Evolutionary conservation across 257 asterid species (phyloP).

Genomic region (Verbena officinalis): DNA sequence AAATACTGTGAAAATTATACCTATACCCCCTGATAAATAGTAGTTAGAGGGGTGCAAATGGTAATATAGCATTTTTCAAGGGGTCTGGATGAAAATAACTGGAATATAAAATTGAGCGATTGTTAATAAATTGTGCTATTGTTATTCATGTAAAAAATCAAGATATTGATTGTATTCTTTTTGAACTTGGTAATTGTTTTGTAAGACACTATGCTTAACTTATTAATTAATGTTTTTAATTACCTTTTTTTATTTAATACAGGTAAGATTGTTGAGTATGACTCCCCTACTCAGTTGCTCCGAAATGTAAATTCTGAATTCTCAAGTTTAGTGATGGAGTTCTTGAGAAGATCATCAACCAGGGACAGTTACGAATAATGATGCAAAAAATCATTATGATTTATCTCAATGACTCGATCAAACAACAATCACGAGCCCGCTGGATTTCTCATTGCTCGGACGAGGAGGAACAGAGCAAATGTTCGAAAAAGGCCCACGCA

Average conservation of each 20-base stretch:
- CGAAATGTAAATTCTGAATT: slow-evolving; percentile 56
- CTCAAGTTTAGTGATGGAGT: slow-evolving; percentile 71
- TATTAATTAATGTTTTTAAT: too few species aligned
- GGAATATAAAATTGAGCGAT: too few species aligned
- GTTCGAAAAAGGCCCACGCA: not conserved
- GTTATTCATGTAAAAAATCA: too few species aligned
- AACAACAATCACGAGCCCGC: not conserved
- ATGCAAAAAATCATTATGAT: not conserved
- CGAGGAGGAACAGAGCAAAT: not conserved
- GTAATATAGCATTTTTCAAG: too few species aligned
- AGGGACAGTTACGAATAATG: slow-evolving; percentile 12
- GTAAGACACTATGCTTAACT: too few species aligned
- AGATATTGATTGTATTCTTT: too few species aligned
- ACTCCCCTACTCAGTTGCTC: slow-evolving; percentile 62
- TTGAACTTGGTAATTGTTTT: too few species aligned
- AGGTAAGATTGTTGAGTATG: slow-evolving; percentile 70
- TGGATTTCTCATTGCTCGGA: not conserved
- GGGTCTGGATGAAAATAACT: too few species aligned
- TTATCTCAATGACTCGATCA: not conserved
- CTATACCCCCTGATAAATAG: too few species aligned
- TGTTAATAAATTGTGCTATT: too few species aligned
- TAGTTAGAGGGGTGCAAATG: too few species aligned
- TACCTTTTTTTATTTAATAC: slow-evolving; percentile 34
- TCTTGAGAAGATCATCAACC: slow-evolving; percentile 61
- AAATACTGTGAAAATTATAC: too few species aligned